phyloP scores from a whole-genome alignment of 2,329 filamentous ascomycete species.

The Gyromitra esculenta region DNA sequence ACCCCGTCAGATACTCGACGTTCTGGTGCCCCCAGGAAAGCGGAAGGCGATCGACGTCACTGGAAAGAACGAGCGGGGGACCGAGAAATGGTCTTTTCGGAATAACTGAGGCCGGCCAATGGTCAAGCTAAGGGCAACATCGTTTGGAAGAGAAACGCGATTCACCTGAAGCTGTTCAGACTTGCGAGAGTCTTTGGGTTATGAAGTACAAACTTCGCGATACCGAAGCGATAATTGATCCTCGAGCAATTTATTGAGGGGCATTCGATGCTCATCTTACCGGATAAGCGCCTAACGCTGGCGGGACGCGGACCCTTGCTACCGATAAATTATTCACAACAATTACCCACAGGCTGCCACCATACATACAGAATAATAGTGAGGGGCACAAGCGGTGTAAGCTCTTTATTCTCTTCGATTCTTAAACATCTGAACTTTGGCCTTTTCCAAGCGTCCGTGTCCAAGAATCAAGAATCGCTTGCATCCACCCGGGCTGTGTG shows the following conservation, averaged over 20 bases:
- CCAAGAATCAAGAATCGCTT: not conserved
- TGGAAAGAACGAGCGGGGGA: conserved; percentile 6
- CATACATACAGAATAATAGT: not conserved
- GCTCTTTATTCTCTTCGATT: not conserved
- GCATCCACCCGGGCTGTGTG: not conserved
- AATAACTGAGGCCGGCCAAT: conserved; percentile 7
- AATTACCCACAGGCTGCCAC: not conserved
- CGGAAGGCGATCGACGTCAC: not conserved
- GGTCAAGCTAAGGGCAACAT: conserved; percentile 22
- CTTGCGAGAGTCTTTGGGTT: not conserved
- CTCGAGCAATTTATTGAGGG: conserved; percentile 6
- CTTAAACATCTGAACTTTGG: not conserved
- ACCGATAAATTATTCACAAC: not conserved
- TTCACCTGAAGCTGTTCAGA: not conserved
- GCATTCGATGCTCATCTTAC: conserved; percentile 11
- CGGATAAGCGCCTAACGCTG: not conserved
- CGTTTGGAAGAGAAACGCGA: not conserved
- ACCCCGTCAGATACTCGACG: conserved; percentile 13
- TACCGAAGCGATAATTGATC: not conserved
- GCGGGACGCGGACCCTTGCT: not conserved
- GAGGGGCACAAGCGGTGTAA: conserved; percentile 10
- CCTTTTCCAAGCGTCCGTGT: not conserved
- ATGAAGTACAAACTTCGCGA: not conserved
- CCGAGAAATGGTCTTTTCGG: conserved; percentile 1
- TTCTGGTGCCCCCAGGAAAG: conserved; percentile 2